Base-by-base conservation (phyloP, 192 early-diverging fungal genomes). In the Entrophospora sp. region DNA sequence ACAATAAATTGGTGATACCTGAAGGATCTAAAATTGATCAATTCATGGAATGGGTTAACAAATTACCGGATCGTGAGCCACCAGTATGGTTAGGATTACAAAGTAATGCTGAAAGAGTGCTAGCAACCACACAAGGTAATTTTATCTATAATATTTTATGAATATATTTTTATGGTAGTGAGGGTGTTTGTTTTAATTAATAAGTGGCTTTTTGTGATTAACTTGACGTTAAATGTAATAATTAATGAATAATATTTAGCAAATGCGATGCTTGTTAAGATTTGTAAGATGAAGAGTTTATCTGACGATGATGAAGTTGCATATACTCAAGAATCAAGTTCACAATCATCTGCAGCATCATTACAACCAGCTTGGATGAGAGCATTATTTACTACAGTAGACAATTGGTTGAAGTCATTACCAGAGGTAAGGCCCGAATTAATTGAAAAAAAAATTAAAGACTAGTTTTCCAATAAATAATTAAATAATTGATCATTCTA, bases 31-130 rank as follows among this genome's bases (percentile, higher is more conserved):
- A 79, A 61, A 75, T 89, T 45, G 87, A 88, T 3, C 87, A 96
- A 62, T 93, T 98, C 77, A 51, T 94, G 63, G 77, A 82, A 22
- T 99, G 97, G 97, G 91, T 93, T 34, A 77, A 81, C 30, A 80
- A 79, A 37, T 68, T 98, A 61, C 92, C 94, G 1, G 94, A 95
- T 34, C 81, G 85, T 66, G 91, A 98, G 75, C 94, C 97, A 22
- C 97, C 97, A 14, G 86, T 90, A 5, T 99, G 97, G 97, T 79
- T 99, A 36, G 94, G 97, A 8, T 81, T 99, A 52, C 95, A 95
- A 22, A 67, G 81, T 5, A 94, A 93, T 67, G 94, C 97, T 13
- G 97, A 99, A 73, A 87, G 83, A 52, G 85, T 98, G 42, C 77
- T 97, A 32, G 82, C 92, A 61, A 85, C 88, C 24, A 79, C 81